Evolutionary conservation across 164 flowering plant species (phyloP), one percentile per base, ranked within the genome.

Genomic region (Annona cherimola): DNA sequence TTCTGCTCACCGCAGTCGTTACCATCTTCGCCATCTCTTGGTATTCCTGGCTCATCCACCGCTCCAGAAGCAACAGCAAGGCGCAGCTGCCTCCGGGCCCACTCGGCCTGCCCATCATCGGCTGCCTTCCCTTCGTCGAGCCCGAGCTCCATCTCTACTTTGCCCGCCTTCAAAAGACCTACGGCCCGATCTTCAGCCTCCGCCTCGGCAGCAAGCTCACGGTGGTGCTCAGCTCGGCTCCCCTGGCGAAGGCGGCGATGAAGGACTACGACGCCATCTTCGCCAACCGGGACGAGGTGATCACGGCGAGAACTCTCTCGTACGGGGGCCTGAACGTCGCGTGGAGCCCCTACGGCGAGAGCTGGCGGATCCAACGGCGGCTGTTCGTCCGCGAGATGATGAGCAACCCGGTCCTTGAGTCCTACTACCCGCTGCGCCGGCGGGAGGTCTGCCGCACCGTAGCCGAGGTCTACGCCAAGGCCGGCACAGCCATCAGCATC

Each of bases 181-280:
- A 78, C 63, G 85, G 85, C 26, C 78, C 83, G 2, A 78, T 82
- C 59, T 18, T 73, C 66, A 82, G 78, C 70, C 70, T 80, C 61
- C 71, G 50, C 60, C 74, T 82, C 9, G 83, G 82, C 5, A 74
- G 16, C 50, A 82, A 61, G 66, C 44, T 80, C 6, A 68, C 71
- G 35, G 57, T 80, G 6, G 79, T 82, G 41, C 6, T 82, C 8
- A 66, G 35, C 68, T 82, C 80, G 1, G 67, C 76, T 4, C 18
- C 46, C 5, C 1, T 69, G 5, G 69, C 45, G 1, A 69, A 65
- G 42, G 73, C 73, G 26, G 70, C 73, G n/a, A 19, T 65, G 11
- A 62, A 55, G 18, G 79, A 77, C 67, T 70, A 73, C 3, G 79
- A 73, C 67, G 11, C 5, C 0, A 65, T 42, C 18, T 77, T 77